Evolutionary conservation across 2,329 filamentous ascomycete species (phyloP).

Genomic region (Tolypocladium guangdongense): DNA sequence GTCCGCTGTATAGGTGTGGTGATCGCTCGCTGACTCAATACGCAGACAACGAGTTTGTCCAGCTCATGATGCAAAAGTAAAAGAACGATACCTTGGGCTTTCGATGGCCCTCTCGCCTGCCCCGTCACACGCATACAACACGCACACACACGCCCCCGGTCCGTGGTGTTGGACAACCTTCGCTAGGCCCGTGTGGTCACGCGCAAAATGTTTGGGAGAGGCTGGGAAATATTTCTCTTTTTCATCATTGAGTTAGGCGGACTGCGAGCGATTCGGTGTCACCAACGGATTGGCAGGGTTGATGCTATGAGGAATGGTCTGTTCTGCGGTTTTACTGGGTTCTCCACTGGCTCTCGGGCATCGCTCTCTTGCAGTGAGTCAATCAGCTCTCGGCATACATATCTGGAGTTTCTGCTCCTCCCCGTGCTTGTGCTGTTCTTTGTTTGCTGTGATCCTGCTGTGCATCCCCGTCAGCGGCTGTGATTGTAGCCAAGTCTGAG

Average conservation of each 20-base stretch:
- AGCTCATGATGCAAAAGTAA: slow-evolving; percentile 96
- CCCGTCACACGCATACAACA: not conserved
- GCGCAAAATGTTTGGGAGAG: slow-evolving; percentile 2
- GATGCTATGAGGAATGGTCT: slow-evolving; percentile 15
- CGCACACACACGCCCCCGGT: not conserved
- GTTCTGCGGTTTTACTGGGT: slow-evolving; percentile 13
- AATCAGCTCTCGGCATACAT: not conserved
- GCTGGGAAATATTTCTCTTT: slow-evolving; percentile 12
- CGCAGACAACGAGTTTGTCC: slow-evolving; percentile 81
- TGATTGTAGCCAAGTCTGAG: not conserved
- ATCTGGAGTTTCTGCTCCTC: not conserved
- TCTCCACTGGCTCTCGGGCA: slow-evolving; percentile 9
- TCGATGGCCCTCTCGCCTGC: not conserved
- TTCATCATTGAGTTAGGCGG: slow-evolving; percentile 13
- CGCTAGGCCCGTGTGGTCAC: not conserved
- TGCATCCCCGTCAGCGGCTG: not conserved
- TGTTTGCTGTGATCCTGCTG: not conserved
- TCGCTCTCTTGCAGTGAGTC: slow-evolving; percentile 6
- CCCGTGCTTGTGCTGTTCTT: not conserved
- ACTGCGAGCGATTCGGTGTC: slow-evolving; percentile 18
- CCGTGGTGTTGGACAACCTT: not conserved
- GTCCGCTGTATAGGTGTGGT: not conserved
- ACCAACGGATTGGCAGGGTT: slow-evolving; percentile 14
- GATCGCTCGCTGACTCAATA: slow-evolving; percentile 7
- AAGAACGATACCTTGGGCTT: slow-evolving; percentile 3